Evolutionary conservation across 2,329 filamentous ascomycete species (phyloP).

Genomic region (Ramularia collo-cygni): DNA sequence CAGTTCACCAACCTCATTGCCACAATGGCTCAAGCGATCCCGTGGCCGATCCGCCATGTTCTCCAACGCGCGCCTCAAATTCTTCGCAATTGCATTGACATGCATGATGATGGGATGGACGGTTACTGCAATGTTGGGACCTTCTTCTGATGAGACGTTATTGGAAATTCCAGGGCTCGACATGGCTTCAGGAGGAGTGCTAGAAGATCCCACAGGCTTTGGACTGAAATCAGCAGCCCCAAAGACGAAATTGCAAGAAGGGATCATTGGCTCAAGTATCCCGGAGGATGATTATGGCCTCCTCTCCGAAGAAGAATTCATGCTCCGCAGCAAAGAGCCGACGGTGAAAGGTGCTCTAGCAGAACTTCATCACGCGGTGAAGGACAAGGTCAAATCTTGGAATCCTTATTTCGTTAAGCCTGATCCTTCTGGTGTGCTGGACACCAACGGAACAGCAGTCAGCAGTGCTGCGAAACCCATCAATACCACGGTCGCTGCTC

Average conservation of each 20-base stretch:
- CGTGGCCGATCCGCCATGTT: conserved; percentile 11
- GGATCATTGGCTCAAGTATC: conserved; percentile 13
- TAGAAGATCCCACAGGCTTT: conserved; percentile 22
- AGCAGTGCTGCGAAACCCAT: neutral
- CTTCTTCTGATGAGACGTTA: conserved; percentile 7
- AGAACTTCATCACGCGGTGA: conserved; percentile 29
- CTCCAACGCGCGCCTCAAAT: conserved; percentile 19
- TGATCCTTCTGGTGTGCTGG: neutral
- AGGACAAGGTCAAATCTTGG: conserved; percentile 27
- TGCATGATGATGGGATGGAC: conserved; percentile 29
- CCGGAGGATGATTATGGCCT: conserved; percentile 12
- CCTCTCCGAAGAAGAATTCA: neutral
- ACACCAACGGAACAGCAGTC: neutral
- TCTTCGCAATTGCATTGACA: conserved; percentile 18
- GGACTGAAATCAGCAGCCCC: conserved; percentile 2
- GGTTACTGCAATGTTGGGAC: conserved; percentile 23
- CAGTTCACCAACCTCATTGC: conserved; percentile 19
- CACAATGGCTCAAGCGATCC: conserved; percentile 24
- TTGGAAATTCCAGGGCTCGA: conserved; percentile 11
- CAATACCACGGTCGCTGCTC: neutral
- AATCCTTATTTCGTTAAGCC: conserved; percentile 18
- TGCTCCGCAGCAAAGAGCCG: conserved; percentile 14
- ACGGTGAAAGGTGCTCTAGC: conserved; percentile 28
- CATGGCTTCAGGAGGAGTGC: conserved; percentile 15
- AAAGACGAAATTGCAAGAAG: conserved; percentile 7